Percentiles rank a stretch among this genome's conserved stretches.
phyloP scores from a whole-genome alignment of 345 rosid species.

The Conringia planisiliqua region DNA sequence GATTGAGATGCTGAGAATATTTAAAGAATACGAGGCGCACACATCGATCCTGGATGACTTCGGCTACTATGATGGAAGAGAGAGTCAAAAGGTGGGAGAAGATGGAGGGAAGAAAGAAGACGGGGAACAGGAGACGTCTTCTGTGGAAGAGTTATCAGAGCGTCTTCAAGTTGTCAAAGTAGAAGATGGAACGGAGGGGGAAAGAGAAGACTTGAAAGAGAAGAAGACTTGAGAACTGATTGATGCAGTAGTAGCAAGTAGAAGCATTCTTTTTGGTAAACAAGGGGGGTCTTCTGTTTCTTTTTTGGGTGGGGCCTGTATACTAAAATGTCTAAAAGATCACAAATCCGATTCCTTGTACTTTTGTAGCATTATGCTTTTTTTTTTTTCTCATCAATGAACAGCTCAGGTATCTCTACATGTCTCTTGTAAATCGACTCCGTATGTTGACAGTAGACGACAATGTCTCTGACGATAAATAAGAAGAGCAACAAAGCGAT shows the following conservation, averaged over 20 bases:
- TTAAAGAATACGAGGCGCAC: constrained; percentile 49
- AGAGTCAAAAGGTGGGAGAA: constrained; percentile 30
- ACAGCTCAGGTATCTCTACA: background rate
- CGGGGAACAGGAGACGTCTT: constrained; percentile 21
- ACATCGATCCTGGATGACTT: constrained; percentile 70
- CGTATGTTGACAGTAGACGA: too few relatives aligned
- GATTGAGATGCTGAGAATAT: constrained; percentile 64
- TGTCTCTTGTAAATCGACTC: background rate
- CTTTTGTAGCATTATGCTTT: constrained; percentile 1
- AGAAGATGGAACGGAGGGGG: constrained; percentile 26
- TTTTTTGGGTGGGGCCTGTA: background rate
- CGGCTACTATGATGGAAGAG: constrained; percentile 53
- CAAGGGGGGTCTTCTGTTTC: background rate
- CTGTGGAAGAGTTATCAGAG: constrained; percentile 42
- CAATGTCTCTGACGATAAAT: too few relatives aligned
- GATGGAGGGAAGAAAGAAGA: constrained; percentile 12
- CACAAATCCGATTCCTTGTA: constrained; percentile 5
- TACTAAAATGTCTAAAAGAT: background rate
- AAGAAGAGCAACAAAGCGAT: too few relatives aligned
- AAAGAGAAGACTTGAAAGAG: background rate
- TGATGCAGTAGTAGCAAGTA: constrained; percentile 18
- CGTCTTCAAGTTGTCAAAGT: constrained; percentile 36
- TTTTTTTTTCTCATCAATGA: background rate
- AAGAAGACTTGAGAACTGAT: background rate
- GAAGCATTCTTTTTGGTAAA: constrained; percentile 27